Percentiles rank a stretch among this genome's conserved stretches.
Evolutionary conservation across 2,329 filamentous ascomycete genomes (phyloP).

Genomic region (Colletotrichum sp.): DNA sequence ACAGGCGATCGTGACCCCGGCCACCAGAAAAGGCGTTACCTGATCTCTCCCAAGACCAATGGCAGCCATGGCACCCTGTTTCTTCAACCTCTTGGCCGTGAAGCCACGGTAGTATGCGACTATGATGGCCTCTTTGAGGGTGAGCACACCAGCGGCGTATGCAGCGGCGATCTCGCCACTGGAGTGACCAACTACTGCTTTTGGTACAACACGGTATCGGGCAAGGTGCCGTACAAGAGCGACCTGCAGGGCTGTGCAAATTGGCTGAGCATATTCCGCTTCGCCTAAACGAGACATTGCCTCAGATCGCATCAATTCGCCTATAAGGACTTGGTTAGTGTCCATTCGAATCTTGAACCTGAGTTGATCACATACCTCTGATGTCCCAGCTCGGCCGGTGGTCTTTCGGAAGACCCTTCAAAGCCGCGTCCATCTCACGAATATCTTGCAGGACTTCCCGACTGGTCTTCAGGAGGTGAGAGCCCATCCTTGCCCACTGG

Average conservation of each 20-base stretch:
- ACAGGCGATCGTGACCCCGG: constrained; percentile 13
- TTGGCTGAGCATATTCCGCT: constrained; percentile 45
- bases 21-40: not conserved
- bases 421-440: constrained; percentile 15
- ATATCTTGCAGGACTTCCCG: constrained; percentile 6
- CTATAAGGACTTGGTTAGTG: not conserved
- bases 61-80: constrained; percentile 38
- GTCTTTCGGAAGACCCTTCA: constrained; percentile 27
- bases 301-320: not conserved
- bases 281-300: constrained; percentile 21
- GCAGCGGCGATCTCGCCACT: constrained; percentile 46
- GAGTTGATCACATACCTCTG: not conserved
- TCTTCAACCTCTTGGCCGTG: constrained; percentile 10
- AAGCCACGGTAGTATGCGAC: constrained; percentile 40
- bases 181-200: constrained; percentile 41
- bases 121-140: constrained; percentile 32
- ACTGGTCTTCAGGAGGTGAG: constrained; percentile 26
- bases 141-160: constrained; percentile 35
- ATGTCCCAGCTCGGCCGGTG: constrained; percentile 27
- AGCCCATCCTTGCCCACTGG: constrained; percentile 48
- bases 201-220: constrained; percentile 31
- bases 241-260: constrained; percentile 60
- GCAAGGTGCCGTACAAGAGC: constrained; percentile 42
- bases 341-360: not conserved
- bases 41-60: constrained; percentile 28